These are phyloP conservation scores for Colletotrichum orbiculare DNA, from an alignment of 2,329 filamentous ascomycete species.

Conservation along the genomic window DNA sequence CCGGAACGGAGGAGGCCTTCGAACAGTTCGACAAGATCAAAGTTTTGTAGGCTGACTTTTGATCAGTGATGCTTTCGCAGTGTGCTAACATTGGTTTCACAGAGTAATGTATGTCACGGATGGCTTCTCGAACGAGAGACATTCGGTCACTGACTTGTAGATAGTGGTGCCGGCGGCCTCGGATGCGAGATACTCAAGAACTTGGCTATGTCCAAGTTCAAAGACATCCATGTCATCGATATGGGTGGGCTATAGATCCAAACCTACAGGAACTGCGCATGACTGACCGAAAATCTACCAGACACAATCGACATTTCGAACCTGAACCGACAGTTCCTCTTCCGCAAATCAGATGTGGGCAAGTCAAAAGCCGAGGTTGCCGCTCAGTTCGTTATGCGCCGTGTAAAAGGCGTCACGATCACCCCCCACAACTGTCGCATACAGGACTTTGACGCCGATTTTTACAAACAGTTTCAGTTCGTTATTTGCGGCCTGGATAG, in stretches of 20 bases:
- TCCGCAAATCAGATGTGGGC: slow-evolving; percentile 90
- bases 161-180: slow-evolving; percentile 89
- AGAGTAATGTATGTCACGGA: slow-evolving; percentile 63
- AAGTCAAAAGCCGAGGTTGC: slow-evolving; percentile 94
- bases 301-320: slow-evolving; percentile 99
- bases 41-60: slow-evolving; percentile 69
- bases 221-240: slow-evolving; percentile 97
- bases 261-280: neutral
- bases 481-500: slow-evolving; percentile 96
- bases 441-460: slow-evolving; percentile 95
- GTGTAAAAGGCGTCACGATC: slow-evolving; percentile 91
- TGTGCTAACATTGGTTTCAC: slow-evolving; percentile 39
- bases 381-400: slow-evolving; percentile 87
- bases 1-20: slow-evolving; percentile 62
- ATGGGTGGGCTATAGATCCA: slow-evolving; percentile 75
- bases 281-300: slow-evolving; percentile 46
- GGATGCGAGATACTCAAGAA: slow-evolving; percentile 98
- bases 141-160: slow-evolving; percentile 35
- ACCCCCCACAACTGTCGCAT: slow-evolving; percentile 95
- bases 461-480: slow-evolving; percentile 97
- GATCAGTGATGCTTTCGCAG: neutral
- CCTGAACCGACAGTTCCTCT: slow-evolving; percentile 96
- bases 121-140: slow-evolving; percentile 28
- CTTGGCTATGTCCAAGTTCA: slow-evolving; percentile 93
- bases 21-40: slow-evolving; percentile 75